phyloP scores from a whole-genome alignment of 352 stramenopile species.

The Phytopythium chamaehyphon region DNA sequence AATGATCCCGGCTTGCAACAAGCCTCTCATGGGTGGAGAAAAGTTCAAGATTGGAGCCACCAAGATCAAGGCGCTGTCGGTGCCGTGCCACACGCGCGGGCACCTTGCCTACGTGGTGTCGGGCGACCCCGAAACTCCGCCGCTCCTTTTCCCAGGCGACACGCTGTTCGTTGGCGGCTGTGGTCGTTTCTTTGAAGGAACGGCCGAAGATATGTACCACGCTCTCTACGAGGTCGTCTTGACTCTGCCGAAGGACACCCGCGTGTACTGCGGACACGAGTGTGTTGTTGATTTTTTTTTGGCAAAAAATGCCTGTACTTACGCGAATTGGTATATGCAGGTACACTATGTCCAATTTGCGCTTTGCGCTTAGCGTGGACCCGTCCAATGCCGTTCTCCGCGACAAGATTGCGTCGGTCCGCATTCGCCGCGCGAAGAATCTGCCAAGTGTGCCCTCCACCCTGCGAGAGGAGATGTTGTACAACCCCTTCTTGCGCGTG shows the following conservation, averaged over 20 bases:
- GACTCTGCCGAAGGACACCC: conserved; percentile 81
- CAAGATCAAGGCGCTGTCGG: conserved; percentile 68
- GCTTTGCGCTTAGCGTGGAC: conserved; percentile 92
- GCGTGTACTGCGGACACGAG: conserved; percentile 89
- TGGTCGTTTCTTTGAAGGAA: conserved; percentile 88
- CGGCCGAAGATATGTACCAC: conserved; percentile 84
- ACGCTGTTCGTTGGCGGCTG: conserved; percentile 86
- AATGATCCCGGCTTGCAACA: conserved; percentile 70
- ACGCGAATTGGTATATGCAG: conserved; percentile 8
- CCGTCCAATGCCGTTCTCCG: conserved; percentile 85
- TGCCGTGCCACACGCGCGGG: conserved; percentile 81
- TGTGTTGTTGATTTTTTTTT: conserved; percentile 9
- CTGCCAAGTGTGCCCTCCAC: conserved; percentile 91
- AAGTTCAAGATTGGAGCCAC: conserved; percentile 78
- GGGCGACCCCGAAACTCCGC: conserved; percentile 67
- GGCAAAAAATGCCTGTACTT: neutral
- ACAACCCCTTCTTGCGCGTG: conserved; percentile 84
- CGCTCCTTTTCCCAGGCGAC: conserved; percentile 84
- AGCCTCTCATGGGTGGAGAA: conserved; percentile 63
- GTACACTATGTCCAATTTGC: conserved; percentile 92
- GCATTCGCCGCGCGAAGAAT: conserved; percentile 72
- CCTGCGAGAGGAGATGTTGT: conserved; percentile 82
- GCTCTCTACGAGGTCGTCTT: conserved; percentile 86
- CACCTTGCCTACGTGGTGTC: conserved; percentile 87
- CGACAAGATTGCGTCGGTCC: conserved; percentile 84